Evolutionary conservation across 2,329 filamentous ascomycete species (phyloP).

Genomic region (Leptoxyphium fumago): DNA sequence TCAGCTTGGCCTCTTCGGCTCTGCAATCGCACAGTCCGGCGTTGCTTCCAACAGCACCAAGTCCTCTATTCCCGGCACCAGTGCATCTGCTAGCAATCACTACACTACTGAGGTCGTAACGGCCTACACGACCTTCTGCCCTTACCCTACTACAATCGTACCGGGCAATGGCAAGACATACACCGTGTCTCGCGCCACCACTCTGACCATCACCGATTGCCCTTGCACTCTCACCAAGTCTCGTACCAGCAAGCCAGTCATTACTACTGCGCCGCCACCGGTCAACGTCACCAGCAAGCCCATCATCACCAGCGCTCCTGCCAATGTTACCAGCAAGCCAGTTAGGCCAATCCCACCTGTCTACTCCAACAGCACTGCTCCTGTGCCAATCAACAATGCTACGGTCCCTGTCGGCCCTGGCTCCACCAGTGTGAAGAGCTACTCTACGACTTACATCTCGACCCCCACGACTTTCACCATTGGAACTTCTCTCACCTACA

Average conservation of each 20-base stretch:
- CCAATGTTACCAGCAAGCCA: background rate
- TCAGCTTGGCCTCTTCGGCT: background rate
- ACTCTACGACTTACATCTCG: constrained; percentile 58
- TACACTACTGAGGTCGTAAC: constrained; percentile 17
- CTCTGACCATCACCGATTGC: constrained; percentile 9
- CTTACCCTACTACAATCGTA: constrained; percentile 12
- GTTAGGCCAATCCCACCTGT: background rate
- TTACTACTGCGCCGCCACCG: too few species aligned
- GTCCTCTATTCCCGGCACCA: too few species aligned
- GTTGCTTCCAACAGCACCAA: background rate
- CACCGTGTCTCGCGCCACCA: constrained; percentile 11
- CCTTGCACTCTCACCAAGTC: constrained; percentile 9
- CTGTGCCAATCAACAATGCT: background rate
- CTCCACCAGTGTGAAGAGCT: constrained; percentile 36
- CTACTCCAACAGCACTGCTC: background rate
- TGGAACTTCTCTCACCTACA: constrained; percentile 49
- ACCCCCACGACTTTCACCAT: constrained; percentile 48
- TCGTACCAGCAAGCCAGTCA: too few species aligned
- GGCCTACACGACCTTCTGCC: constrained; percentile 20
- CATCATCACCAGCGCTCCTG: background rate
- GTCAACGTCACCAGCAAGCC: background rate
- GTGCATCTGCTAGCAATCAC: background rate
- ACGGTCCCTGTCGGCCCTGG: constrained; percentile 1
- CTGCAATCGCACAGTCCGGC: background rate
- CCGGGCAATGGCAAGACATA: constrained; percentile 10